phyloP scores from a whole-genome alignment of 352 stramenopile genomes.

The Phytopythium montanum region DNA sequence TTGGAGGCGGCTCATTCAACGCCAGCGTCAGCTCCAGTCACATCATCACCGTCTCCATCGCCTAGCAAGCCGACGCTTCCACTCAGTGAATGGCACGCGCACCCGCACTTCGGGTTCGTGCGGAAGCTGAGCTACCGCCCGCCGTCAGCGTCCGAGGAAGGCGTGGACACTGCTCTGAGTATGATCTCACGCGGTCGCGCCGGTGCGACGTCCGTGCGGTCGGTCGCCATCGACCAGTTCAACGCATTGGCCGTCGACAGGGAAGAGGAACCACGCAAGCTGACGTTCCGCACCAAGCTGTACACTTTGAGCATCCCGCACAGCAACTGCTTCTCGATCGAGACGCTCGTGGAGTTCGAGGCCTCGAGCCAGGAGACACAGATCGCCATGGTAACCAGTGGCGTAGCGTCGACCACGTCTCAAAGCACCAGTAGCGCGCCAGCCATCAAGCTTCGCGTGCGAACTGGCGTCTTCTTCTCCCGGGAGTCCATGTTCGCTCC shows the following conservation, averaged over 20 bases:
- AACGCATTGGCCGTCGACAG: conserved; percentile 43
- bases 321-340: conserved; percentile 65
- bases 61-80: not conserved
- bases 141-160: not conserved
- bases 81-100: conserved; percentile 47
- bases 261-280: conserved; percentile 23
- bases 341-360: conserved; percentile 48
- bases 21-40: not conserved
- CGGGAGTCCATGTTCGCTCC: conserved; percentile 22
- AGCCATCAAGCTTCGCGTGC: conserved; percentile 18
- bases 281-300: conserved; percentile 48
- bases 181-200: not conserved
- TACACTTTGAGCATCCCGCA: conserved; percentile 61
- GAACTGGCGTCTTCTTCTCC: conserved; percentile 25
- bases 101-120: conserved; percentile 47
- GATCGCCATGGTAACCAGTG: conserved; percentile 5
- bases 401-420: not conserved
- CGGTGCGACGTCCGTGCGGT: conserved; percentile 20
- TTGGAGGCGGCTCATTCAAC: not conserved
- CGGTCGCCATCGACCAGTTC: conserved; percentile 57
- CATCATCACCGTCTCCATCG: not conserved
- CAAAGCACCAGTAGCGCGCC: conserved; percentile 4
- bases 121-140: conserved; percentile 50
- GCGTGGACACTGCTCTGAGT: not conserved
- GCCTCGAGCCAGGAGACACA: conserved; percentile 19